Conservation (phyloP, 306 rosid genomes). For the Inga leiocalycina region DNA sequence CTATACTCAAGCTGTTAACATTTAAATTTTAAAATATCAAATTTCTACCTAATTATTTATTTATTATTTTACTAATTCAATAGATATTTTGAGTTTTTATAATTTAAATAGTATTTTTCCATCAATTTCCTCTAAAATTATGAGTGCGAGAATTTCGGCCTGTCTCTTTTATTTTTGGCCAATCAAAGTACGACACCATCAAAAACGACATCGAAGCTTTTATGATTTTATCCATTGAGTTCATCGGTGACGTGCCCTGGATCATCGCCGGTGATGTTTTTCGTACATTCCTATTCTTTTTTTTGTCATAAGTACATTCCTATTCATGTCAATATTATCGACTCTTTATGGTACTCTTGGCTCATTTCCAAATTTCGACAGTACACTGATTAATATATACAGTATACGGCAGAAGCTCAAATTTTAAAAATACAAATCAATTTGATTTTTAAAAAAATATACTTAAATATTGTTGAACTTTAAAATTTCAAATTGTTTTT, state of each 20-base stretch:
- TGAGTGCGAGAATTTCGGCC: constrained; percentile 17
- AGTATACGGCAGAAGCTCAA: not conserved
- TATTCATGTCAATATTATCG: not conserved
- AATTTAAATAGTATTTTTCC: too few relatives aligned
- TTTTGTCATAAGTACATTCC: too few relatives aligned
- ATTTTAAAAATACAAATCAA: not conserved
- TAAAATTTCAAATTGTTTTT: too few relatives aligned
- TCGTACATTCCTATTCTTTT: not conserved
- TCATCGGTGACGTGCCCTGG: not conserved
- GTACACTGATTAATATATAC: not conserved
- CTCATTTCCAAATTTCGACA: not conserved
- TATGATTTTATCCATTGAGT: not conserved
- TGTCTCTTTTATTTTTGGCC: not conserved
- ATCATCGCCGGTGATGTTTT: not conserved
- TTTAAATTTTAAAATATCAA: too few relatives aligned
- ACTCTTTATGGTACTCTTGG: not conserved
- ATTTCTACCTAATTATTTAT: too few relatives aligned
- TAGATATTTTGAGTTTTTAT: too few relatives aligned
- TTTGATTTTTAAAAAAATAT: not conserved
- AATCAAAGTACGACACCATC: not conserved
- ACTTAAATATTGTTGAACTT: too few relatives aligned
- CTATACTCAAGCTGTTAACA: rapidly evolving
- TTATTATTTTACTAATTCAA: too few relatives aligned
- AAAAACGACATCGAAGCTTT: not conserved
- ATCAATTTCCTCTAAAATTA: too few relatives aligned